Conservation (phyloP, 177 flowering plant genomes). For the Vitis hybrid region DNA sequence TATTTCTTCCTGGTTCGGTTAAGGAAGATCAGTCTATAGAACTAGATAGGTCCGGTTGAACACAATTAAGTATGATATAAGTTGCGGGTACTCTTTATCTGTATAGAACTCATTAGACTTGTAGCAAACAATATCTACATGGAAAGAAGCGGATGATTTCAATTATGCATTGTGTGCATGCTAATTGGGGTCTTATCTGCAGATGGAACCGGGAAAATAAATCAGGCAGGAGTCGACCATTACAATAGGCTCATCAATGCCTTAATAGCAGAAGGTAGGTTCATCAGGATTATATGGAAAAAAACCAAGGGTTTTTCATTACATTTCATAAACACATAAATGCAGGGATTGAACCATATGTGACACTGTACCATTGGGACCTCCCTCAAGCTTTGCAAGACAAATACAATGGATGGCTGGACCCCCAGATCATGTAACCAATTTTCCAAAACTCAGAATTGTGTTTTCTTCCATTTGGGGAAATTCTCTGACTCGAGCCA, state of each 20-base stretch:
- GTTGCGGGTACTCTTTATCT: too few relatives aligned
- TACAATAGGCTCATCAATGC: conserved; percentile 73
- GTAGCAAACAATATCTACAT: too few relatives aligned
- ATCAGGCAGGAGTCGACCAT: conserved; percentile 78
- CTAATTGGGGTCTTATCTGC: background rate
- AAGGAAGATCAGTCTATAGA: too few relatives aligned
- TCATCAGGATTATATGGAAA: background rate
- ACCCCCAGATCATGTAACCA: conserved; percentile 63
- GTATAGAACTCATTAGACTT: too few relatives aligned
- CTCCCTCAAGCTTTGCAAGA: conserved; percentile 85
- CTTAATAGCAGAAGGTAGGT: conserved; percentile 66
- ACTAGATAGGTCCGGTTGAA: too few relatives aligned
- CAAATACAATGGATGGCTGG: conserved; percentile 81
- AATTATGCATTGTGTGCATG: background rate
- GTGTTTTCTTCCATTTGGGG: background rate
- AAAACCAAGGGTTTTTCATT: too few relatives aligned
- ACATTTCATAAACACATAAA: background rate
- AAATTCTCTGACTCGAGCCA: too few relatives aligned
- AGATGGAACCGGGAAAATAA: conserved; percentile 77
- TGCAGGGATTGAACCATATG: conserved; percentile 89
- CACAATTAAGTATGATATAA: too few relatives aligned
- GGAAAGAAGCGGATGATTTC: background rate
- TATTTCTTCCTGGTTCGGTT: too few relatives aligned
- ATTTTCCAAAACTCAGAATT: background rate
- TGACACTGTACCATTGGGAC: conserved; percentile 93